These are phyloP conservation scores for Fonsecaea erecta DNA, from an alignment of 2,329 filamentous ascomycete genomes.

Conservation along the genomic window DNA sequence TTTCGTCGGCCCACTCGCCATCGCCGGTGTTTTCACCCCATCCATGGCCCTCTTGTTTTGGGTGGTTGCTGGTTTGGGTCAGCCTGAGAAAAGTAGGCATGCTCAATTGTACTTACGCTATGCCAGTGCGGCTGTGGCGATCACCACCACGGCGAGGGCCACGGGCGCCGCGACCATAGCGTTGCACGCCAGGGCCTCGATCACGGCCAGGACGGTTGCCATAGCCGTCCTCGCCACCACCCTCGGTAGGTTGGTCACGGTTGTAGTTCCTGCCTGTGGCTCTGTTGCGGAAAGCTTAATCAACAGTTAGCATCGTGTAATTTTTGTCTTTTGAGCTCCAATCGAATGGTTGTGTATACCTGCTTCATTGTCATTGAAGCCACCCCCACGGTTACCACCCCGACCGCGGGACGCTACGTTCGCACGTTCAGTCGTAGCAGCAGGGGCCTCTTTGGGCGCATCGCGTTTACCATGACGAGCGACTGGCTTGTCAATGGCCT, in stretches of 20 bases:
- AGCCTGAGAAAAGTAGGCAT: conserved; percentile 28
- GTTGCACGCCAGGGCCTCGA: conserved; percentile 55
- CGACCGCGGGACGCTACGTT: conserved; percentile 47
- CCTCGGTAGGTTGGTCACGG: conserved; percentile 76
- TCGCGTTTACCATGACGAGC: conserved; percentile 85
- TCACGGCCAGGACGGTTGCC: conserved; percentile 38
- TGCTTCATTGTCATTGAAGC: conserved; percentile 77
- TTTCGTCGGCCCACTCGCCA: conserved; percentile 87
- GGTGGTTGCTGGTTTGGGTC: conserved; percentile 47
- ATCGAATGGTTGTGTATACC: conserved; percentile 65
- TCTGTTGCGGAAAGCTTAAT: conserved; percentile 83
- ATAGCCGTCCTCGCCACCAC: conserved; percentile 55
- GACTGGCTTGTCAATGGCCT: conserved; percentile 83
- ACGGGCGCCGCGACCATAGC: conserved; percentile 67
- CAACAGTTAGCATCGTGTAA: conserved; percentile 17
- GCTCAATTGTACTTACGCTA: conserved; percentile 55
- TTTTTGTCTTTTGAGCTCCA: conserved; percentile 24
- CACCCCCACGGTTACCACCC: conserved; percentile 59
- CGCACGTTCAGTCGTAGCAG: conserved; percentile 57
- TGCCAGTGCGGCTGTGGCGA: conserved; percentile 65
- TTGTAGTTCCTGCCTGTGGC: conserved; percentile 80
- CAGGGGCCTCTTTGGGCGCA: conserved; percentile 73
- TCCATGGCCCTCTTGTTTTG: conserved; percentile 69
- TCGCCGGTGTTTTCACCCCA: conserved; percentile 85
- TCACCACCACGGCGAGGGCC: conserved; percentile 59